A percentile compares a stretch with the other conserved stretches of the same genome.
These are phyloP conservation scores for Chaetoceros tenuissimus DNA, from an alignment of 108 stramenopile species.

Conservation along the genomic window DNA sequence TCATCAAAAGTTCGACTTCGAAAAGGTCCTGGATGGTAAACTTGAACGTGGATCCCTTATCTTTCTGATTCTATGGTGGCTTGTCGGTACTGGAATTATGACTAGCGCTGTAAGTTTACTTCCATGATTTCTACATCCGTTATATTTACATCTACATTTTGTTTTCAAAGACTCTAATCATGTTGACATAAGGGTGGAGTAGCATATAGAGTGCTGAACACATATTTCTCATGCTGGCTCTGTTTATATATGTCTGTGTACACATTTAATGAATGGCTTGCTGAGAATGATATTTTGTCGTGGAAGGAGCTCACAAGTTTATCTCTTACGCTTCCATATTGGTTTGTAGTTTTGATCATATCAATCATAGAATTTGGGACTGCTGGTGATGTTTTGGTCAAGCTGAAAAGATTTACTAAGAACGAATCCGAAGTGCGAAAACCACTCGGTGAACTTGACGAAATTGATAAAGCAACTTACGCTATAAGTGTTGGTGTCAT, in stretches of 20 bases:
- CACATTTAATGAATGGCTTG: conserved; percentile 52
- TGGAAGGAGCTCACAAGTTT: conserved; percentile 45
- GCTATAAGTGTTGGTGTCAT: conserved; percentile 39
- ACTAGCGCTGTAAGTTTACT: conserved; percentile 13
- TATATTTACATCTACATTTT: not conserved
- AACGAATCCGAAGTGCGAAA: not conserved
- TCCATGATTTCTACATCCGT: not conserved
- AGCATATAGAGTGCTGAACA: conserved; percentile 44
- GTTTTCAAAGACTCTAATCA: conserved; percentile 11
- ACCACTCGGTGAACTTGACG: not conserved
- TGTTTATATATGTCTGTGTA: conserved; percentile 25
- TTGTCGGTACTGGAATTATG: conserved; percentile 15
- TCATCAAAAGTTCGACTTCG: conserved; percentile 29
- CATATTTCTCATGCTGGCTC: conserved; percentile 52
- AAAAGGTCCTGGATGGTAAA: conserved; percentile 43
- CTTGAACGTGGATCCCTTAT: conserved; percentile 51
- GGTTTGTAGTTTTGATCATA: conserved; percentile 46
- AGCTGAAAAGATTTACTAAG: not conserved
- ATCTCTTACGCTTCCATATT: conserved; percentile 36
- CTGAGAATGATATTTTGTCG: conserved; percentile 45
- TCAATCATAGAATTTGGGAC: conserved; percentile 32
- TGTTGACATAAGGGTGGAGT: conserved; percentile 35
- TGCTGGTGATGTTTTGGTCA: conserved; percentile 19
- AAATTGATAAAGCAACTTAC: conserved; percentile 22
- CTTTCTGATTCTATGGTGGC: conserved; percentile 38